Percentiles rank a stretch among this genome's conserved stretches.
Evolutionary conservation across 2,329 filamentous ascomycete species (phyloP).

Genomic region (Neonectria hederae): DNA sequence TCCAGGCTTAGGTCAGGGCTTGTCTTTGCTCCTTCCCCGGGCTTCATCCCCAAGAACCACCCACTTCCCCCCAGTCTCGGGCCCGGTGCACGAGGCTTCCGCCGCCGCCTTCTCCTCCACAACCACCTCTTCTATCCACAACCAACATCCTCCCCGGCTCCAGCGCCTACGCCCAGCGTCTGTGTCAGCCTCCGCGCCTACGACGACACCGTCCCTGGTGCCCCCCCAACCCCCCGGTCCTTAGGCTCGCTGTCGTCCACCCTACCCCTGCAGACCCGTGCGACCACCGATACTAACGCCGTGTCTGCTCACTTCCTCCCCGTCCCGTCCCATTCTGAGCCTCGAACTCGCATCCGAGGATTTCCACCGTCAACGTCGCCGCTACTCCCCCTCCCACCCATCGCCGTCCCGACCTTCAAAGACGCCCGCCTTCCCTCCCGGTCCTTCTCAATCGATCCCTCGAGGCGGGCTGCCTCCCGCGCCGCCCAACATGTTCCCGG

Average conservation of each 20-base stretch:
- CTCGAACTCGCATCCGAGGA: constrained; percentile 38
- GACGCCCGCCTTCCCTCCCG: constrained; percentile 27
- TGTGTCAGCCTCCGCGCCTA: constrained; percentile 7
- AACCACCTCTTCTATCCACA: constrained; percentile 14
- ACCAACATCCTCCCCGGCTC: constrained; percentile 16
- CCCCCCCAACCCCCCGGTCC: constrained; percentile 31
- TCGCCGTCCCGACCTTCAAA: constrained; percentile 30
- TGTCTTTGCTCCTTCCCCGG: constrained; percentile 30
- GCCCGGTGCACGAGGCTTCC: constrained; percentile 22
- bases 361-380: constrained; percentile 36
- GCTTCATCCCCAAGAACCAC: too few species aligned
- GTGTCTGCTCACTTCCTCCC: constrained; percentile 36
- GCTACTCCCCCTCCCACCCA: constrained; percentile 10
- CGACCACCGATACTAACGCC: constrained; percentile 1
- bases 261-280: constrained; percentile 27
- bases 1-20: constrained; percentile 28
- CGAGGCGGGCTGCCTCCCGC: constrained; percentile 43
- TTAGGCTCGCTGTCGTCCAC: constrained; percentile 35
- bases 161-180: constrained; percentile 4
- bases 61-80: constrained; percentile 25
- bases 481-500: constrained; percentile 62
- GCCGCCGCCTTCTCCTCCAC: constrained; percentile 33
- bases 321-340: constrained; percentile 32
- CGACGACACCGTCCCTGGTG: not conserved
- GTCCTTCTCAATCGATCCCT: constrained; percentile 34